Conservation (phyloP, 2,329 filamentous ascomycete genomes). For the Nemania serpens region DNA sequence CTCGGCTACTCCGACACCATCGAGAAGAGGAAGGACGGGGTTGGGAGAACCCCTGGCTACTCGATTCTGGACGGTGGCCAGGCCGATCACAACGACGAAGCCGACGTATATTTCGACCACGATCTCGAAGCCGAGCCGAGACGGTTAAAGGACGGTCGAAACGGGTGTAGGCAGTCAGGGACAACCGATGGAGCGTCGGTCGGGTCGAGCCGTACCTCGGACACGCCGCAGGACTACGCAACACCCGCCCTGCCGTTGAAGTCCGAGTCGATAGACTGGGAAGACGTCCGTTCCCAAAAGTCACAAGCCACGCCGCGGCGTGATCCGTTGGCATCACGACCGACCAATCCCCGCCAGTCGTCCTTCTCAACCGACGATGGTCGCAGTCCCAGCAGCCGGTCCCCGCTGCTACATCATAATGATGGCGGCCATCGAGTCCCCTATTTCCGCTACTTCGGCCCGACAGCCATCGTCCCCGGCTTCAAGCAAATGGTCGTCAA, state of each 20-base stretch:
- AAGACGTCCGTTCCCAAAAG: slow-evolving; percentile 33
- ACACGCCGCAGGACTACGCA: slow-evolving; percentile 32
- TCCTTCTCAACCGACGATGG: slow-evolving; percentile 49
- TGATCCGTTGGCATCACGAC: slow-evolving; percentile 32
- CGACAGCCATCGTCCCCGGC: slow-evolving; percentile 87
- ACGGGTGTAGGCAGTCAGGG: slow-evolving; percentile 15
- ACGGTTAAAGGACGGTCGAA: slow-evolving; percentile 27
- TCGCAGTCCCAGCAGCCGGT: slow-evolving; percentile 47
- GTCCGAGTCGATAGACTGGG: slow-evolving; percentile 41
- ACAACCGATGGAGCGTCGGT: slow-evolving; percentile 25
- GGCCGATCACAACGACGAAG: slow-evolving; percentile 45
- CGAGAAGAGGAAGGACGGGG: slow-evolving; percentile 50
- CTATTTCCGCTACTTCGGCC: slow-evolving; percentile 89
- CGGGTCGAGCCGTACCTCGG: slow-evolving; percentile 32
- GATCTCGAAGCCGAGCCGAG: slow-evolving; percentile 40
- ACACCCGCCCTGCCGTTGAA: slow-evolving; percentile 36
- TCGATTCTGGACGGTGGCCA: slow-evolving; percentile 31
- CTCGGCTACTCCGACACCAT: slow-evolving; percentile 65
- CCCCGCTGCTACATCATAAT: slow-evolving; percentile 54
- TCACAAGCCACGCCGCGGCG: slow-evolving; percentile 37
- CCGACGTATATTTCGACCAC: slow-evolving; percentile 44
- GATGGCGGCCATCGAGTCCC: slow-evolving; percentile 69
- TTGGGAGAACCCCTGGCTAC: slow-evolving; percentile 14
- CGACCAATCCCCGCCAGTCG: slow-evolving; percentile 39
- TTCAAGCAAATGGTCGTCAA: slow-evolving; percentile 92